phyloP scores from a whole-genome alignment of 2,329 filamentous ascomycete species.

The Neonectria faginata region DNA sequence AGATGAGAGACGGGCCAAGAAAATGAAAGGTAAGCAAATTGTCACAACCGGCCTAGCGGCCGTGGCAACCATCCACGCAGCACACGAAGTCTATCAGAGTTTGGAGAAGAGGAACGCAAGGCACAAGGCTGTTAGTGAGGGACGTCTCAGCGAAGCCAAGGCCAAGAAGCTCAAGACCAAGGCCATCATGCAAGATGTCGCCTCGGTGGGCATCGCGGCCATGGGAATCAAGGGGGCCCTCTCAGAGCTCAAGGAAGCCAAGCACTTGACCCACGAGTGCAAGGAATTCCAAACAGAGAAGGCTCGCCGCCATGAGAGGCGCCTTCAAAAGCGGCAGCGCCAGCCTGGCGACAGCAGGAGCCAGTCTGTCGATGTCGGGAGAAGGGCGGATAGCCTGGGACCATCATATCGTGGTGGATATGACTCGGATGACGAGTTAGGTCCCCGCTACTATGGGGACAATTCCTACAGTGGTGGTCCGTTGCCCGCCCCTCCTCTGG shows the following conservation, averaged over 20 bases:
- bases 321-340: slow-evolving; percentile 54
- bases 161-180: slow-evolving; percentile 69
- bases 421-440: slow-evolving; percentile 54
- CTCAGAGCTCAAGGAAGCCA: slow-evolving; percentile 67
- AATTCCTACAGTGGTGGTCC: slow-evolving; percentile 58
- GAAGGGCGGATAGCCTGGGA: slow-evolving; percentile 59
- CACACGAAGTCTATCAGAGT: slow-evolving; percentile 68
- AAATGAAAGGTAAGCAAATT: slow-evolving; percentile 73
- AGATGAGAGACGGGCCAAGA: slow-evolving; percentile 65
- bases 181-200: slow-evolving; percentile 67
- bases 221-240: slow-evolving; percentile 69
- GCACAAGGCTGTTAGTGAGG: slow-evolving; percentile 65
- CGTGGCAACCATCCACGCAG: slow-evolving; percentile 71
- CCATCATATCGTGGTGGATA: slow-evolving; percentile 56
- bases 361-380: slow-evolving; percentile 49
- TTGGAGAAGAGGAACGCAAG: slow-evolving; percentile 67
- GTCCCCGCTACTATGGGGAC: slow-evolving; percentile 60
- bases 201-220: slow-evolving; percentile 69
- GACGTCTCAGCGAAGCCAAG: slow-evolving; percentile 61
- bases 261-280: slow-evolving; percentile 61
- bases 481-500: slow-evolving; percentile 53
- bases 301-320: slow-evolving; percentile 60
- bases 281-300: slow-evolving; percentile 63
- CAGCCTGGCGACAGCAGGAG: slow-evolving; percentile 49
- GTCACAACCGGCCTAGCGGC: slow-evolving; percentile 67